A percentile compares a stretch with the other conserved stretches of the same genome.
phyloP scores from a whole-genome alignment of 1,139 yeast genomes.

The Suhomyces bribrorum region DNA sequence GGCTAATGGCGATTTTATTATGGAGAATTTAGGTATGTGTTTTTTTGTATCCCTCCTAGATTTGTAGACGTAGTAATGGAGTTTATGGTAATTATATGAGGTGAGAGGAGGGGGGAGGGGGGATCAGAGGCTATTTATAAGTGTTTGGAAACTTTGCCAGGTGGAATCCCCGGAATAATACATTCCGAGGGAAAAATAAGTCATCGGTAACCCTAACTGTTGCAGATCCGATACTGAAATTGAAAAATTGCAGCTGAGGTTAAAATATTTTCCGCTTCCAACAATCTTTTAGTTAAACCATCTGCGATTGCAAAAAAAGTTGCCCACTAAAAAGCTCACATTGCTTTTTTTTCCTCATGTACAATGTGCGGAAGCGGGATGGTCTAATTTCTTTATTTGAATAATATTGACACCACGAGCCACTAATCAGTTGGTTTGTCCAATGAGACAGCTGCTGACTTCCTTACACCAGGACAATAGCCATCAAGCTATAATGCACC shows the following conservation, averaged over 20 bases:
- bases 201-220: not conserved
- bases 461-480: too few relatives aligned
- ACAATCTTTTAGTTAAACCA: too few relatives aligned
- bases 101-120: not conserved
- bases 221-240: not conserved
- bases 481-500: too few relatives aligned
- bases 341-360: too few relatives aligned
- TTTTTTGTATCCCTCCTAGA: too few relatives aligned
- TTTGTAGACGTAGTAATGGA: too few relatives aligned
- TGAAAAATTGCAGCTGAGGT: not conserved
- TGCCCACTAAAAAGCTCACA: not conserved
- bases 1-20: not conserved
- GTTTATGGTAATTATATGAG: conserved; percentile 2
- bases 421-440: too few relatives aligned
- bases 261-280: not conserved
- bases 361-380: too few relatives aligned
- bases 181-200: not conserved
- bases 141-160: not conserved
- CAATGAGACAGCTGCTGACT: too few relatives aligned
- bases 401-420: too few relatives aligned
- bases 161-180: not conserved
- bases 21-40: not conserved
- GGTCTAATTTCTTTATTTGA: too few relatives aligned
- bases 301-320: not conserved
- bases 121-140: not conserved